Base-by-base conservation (phyloP, 306 rosid species). In the Fragaria ananassa region DNA sequence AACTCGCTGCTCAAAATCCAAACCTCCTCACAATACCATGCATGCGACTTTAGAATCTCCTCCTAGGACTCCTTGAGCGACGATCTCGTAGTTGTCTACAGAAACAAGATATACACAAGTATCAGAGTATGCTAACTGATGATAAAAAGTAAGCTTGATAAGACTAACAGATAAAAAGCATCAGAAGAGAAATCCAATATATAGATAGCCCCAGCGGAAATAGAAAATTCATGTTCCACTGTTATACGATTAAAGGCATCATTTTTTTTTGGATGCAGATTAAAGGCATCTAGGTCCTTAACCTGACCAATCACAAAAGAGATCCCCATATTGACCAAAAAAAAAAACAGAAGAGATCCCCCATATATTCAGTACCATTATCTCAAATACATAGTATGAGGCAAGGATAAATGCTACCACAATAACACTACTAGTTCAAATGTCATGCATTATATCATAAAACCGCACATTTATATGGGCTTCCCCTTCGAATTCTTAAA, bases 31-130 rank as follows among this genome's bases (percentile, higher is more conserved):
- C 47, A 39, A 70, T 8, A 77, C 45, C 42, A 25, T 13, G 76
- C 68, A 66, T 27, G 41, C n/a, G 39, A 23, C 45, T 78, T 77
- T 63, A 94, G 69, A 90, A 90, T 90, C 97, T 90, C 82, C 96
- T 90, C 85, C 97, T 79, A 10, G 98, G 99, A 76, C 99, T 95
- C 92, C 99, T 85, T 13, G 99, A 95, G 70, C 97, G 99, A 4
- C 97, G 91, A 64, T 93, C 98, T 45, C 98, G 77, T 54, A 82
- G 47, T 23, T 88, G 88, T 74, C 99, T 95, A 90, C 82, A 83
- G 81, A 75, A 44, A 21, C 60, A 17, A 64, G 46, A 17, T 63
- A 64, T 7, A 29, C 10, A 10, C 68, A 31, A 13, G 44, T 15
- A 62, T 34, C 5, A 62, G 70, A 18, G 47, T 35, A 19, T 18